Base-by-base conservation (phyloP, 345 rosid species). In the Gossypium raimondii region DNA sequence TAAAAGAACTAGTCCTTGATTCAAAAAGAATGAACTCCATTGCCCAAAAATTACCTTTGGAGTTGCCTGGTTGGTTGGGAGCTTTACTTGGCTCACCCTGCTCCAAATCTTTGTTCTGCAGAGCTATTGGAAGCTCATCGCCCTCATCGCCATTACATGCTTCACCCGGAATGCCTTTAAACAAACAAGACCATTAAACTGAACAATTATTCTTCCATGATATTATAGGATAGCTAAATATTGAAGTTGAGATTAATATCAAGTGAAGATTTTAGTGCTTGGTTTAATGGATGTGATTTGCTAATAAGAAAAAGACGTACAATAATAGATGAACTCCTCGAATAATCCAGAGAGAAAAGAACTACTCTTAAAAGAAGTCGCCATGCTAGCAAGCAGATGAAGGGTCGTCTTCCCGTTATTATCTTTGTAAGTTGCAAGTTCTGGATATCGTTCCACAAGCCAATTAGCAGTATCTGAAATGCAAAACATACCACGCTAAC, bases 311-410 rank as follows among this genome's bases (percentile, higher is more conserved):
- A 11, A 59, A 5, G 38, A 81, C 80, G 5, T 70, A 82, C 85
- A 38, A 0, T 1, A 3, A 43, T 78, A 82, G 51, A 82, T 6
- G 9, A 52, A 2, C 9, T 10, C 11, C 22, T 44, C 11, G 11
- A 64, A 4, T 2, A 60, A 5, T 12, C 14, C 16, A 10, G 7
- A 3, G 29, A 11, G 7, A 16, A 10, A 5, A 67, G 72, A 73
- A 75, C 68, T 44, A 70, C 82, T 82, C 57, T 29, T 66, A 65
- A 82, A 84, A 72, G 72, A 73, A 52, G 58, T 53, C 0, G 77
- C 59, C 80, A 82, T 68, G 34, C 34, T 27, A 3, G 82, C 66
- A 13, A 82, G 74, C 22, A 65, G 24, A 29, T 75, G 71, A 51
- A 76, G 78, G 73, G 67, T 1, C 12, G 27, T 41, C 62, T 63